Percentiles rank a stretch among this genome's conserved stretches.
Conservation (phyloP, 805 yeast genomes). For the Candida ovalis region DNA sequence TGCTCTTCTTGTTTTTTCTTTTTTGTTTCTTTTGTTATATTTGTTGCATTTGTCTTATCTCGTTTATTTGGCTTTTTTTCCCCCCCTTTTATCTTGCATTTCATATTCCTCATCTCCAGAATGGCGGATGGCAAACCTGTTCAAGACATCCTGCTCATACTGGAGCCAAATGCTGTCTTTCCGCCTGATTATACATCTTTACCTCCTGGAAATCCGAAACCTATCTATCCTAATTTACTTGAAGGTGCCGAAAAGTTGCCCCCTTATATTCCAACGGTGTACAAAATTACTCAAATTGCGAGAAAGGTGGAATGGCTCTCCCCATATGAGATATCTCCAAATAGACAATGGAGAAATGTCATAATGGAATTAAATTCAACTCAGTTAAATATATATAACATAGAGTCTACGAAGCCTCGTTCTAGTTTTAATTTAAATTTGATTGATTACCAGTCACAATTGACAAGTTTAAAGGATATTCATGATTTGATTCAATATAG, state of each 20-base stretch:
- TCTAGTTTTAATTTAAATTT: conserved; percentile 6
- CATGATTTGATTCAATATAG: conserved; percentile 19
- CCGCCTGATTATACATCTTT: conserved; percentile 36
- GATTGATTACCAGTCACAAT: conserved; percentile 20
- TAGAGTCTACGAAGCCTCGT: conserved; percentile 23
- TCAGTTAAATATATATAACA: conserved; percentile 66
- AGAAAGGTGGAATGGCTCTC: conserved; percentile 74
- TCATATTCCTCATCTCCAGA: background rate
- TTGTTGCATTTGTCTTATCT: background rate
- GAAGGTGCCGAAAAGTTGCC: conserved; percentile 52
- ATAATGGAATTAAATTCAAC: conserved; percentile 82
- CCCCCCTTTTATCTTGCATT: background rate
- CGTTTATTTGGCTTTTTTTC: background rate
- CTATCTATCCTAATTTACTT: conserved; percentile 26
- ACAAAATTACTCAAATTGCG: conserved; percentile 50
- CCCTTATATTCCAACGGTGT: conserved; percentile 59
- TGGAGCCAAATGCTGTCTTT: conserved; percentile 36
- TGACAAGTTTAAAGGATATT: conserved; percentile 28
- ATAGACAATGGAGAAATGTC: conserved; percentile 66
- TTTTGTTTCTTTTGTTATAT: no score
- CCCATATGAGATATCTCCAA: conserved; percentile 68
- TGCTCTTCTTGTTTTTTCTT: background rate
- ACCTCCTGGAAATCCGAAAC: conserved; percentile 35
- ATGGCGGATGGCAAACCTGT: background rate
- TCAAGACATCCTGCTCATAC: background rate